Evolutionary conservation across 768 basidiomycete species (phyloP), one percentile per base, ranked within the genome.

Genomic region (Lactifluus hygrophoroides): DNA sequence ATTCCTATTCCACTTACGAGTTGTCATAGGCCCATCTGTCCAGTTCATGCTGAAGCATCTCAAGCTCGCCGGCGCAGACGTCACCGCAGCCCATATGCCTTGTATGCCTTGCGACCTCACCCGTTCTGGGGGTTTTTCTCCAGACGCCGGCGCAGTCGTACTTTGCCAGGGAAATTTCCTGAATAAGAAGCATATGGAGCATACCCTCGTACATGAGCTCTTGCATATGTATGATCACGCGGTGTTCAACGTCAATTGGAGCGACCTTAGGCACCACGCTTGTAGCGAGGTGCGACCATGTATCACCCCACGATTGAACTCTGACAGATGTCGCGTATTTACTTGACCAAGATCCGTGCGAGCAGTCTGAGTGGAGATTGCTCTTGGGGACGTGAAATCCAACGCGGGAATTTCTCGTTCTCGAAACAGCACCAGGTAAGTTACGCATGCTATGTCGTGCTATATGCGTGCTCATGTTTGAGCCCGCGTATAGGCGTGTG

Each of bases 361-460:
- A 95, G 93, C 62, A 95, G 84, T 69, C 71, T 98, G 50, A 90
- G 90, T 62, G 94, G 95, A 8, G 95, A 98, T 71, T 99, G 96
- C 72, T 79, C 83, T 52, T 95, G 82, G 75, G 79, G 80, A 34
- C 81, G 93, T 60, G 94, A 98, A 71, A 69, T 95, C 23, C 75
- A 80, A 40, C 77, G 94, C 30, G 88, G 90, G 5, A 80, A 87
- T 68, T 76, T 85, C 59, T 73, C 81, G 4, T 92, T 96, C 72
- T 85, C 90, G 55, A 95, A 94, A 72, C 93, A 96, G 67, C 94
- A 97, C 72, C 92, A 95, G 80, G 94, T 91, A 14, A 95, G 80
- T 94, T 91, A 14, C 17, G 60, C 23, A 19, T 25, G 47, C 47
- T 13, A 28, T 49, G 25, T 60, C 62, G 32, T 58, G 52, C 54